A percentile compares a stretch with the other conserved stretches of the same genome.
phyloP scores from a whole-genome alignment of 768 basidiomycete species.

The Xanthoconium purpureum region DNA sequence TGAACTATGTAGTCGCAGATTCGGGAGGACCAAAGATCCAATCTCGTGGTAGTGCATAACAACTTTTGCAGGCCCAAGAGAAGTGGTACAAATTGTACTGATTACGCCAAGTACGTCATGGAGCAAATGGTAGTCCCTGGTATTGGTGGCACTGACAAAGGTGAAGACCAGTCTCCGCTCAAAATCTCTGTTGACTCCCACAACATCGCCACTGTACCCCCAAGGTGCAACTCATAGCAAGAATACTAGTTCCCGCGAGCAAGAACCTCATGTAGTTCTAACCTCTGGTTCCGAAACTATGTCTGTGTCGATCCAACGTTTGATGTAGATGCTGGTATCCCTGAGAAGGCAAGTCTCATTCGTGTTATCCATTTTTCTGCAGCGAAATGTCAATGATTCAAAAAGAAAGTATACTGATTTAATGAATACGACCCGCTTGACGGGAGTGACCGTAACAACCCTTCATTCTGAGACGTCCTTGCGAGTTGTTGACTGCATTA shows the following conservation, averaged over 20 bases:
- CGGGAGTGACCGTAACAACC: background rate
- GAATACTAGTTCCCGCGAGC: background rate
- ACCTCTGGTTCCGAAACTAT: no score
- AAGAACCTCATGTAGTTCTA: background rate
- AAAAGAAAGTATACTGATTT: background rate
- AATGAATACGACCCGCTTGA: background rate
- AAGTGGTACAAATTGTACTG: no score
- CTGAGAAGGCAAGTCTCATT: background rate
- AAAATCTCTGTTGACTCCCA: background rate
- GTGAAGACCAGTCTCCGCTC: background rate
- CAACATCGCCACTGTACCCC: background rate
- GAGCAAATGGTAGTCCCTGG: no score
- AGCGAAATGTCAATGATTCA: background rate
- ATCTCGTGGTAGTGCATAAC: no score
- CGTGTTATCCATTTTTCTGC: background rate
- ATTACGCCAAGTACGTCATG: no score
- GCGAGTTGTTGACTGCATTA: no score
- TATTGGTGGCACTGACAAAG: no score
- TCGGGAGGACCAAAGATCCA: no score
- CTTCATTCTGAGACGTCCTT: background rate
- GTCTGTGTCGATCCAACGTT: background rate
- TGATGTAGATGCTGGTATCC: background rate
- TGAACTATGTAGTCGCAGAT: no score
- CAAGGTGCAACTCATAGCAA: no score
- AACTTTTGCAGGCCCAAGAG: no score